A percentile compares a stretch with the other conserved stretches of the same genome.
phyloP scores from a whole-genome alignment of 768 basidiomycete genomes.

The Podaxis sp. region DNA sequence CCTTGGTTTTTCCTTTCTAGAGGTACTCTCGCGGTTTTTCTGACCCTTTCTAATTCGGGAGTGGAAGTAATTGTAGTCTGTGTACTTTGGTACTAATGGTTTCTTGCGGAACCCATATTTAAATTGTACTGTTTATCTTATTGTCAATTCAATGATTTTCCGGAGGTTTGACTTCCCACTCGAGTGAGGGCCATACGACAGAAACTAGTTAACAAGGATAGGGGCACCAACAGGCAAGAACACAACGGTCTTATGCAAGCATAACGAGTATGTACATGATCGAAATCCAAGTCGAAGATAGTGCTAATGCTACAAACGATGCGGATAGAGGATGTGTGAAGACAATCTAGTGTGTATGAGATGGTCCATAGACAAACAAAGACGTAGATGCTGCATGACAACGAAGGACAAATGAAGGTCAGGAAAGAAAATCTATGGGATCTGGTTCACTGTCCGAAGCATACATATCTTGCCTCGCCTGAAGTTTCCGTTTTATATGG shows the following conservation, averaged over 20 bases:
- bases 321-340: not conserved
- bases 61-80: not conserved
- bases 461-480: not conserved
- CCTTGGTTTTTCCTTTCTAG: not conserved
- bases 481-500: slow-evolving; percentile 2
- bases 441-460: slow-evolving; percentile 38
- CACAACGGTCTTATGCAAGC: not conserved
- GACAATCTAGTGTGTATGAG: not conserved
- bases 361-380: not conserved
- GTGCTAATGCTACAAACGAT: not conserved
- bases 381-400: not conserved
- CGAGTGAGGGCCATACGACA: not conserved
- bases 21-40: not conserved
- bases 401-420: slow-evolving; percentile 14
- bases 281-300: not conserved
- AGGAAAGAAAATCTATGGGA: slow-evolving; percentile 45
- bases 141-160: not conserved
- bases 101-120: not conserved
- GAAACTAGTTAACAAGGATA: too few species aligned
- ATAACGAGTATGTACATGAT: not conserved
- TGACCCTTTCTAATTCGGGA: not conserved
- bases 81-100: slow-evolving; percentile 10
- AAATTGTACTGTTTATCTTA: slow-evolving; percentile 12
- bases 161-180: not conserved
- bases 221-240: too few species aligned